Evolutionary conservation across 257 asterid species (phyloP).

Genomic region (Scutellaria minor): DNA sequence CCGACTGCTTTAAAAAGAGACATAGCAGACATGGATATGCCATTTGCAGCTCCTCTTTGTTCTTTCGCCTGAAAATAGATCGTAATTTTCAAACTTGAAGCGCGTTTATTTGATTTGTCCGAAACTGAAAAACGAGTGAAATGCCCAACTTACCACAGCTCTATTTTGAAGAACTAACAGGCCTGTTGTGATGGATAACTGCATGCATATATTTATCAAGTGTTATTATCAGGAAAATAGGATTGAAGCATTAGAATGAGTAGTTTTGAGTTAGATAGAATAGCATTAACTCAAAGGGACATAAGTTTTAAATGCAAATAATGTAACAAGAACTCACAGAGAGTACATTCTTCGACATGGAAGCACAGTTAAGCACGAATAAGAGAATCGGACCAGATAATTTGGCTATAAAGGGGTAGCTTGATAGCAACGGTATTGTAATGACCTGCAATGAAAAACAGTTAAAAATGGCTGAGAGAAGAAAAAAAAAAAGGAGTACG

Average conservation of each 20-base stretch:
- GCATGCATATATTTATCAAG: constrained; percentile 24
- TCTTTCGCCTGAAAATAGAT: constrained; percentile 59
- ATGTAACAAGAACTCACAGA: constrained; percentile 55
- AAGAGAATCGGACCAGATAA: constrained; percentile 62
- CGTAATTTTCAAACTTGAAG: not conserved
- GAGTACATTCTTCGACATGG: constrained; percentile 68
- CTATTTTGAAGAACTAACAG: constrained; percentile 78
- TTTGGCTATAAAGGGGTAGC: constrained; percentile 71
- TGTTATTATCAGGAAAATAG: not conserved
- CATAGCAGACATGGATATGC: constrained; percentile 86
- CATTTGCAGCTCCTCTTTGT: constrained; percentile 88
- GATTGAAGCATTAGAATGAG: too few relatives aligned
- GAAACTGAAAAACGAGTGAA: not conserved
- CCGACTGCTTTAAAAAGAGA: constrained; percentile 80
- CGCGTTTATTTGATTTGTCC: not conserved
- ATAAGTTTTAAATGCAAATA: not conserved
- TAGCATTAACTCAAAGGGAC: too few relatives aligned
- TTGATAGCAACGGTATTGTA: constrained; percentile 65
- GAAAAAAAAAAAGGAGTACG: not conserved
- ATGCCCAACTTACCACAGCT: constrained; percentile 67
- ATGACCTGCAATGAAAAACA: constrained; percentile 51
- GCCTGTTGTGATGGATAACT: constrained; percentile 79
- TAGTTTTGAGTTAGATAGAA: not conserved
- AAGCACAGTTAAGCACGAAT: constrained; percentile 62
- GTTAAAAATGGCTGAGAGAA: not conserved